Percentiles rank a stretch among this genome's conserved stretches.
Evolutionary conservation across 108 stramenopile species (phyloP).

Genomic region (Skeletonema grethae): DNA sequence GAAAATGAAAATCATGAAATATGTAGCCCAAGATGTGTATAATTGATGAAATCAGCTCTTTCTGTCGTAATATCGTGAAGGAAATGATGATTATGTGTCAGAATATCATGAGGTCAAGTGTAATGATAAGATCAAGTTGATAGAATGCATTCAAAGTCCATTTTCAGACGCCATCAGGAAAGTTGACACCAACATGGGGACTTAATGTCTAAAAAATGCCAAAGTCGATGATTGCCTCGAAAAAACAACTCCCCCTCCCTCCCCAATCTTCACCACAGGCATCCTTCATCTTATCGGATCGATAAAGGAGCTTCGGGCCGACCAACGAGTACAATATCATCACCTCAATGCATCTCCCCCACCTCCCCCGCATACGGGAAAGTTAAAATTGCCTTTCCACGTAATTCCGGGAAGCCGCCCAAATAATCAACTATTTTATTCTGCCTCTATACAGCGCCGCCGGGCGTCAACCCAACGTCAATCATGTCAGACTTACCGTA

Average conservation of each 20-base stretch:
- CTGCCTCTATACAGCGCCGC: background rate
- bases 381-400: background rate
- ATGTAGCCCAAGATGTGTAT: conserved; percentile 1
- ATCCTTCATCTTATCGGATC: background rate
- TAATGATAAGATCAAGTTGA: background rate
- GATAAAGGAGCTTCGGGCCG: background rate
- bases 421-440: background rate
- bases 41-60: background rate
- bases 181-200: background rate
- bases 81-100: background rate
- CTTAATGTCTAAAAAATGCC: background rate
- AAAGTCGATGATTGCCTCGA: background rate
- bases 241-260: background rate
- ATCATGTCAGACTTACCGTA: background rate
- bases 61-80: background rate
- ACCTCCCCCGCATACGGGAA: background rate
- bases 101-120: background rate
- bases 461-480: background rate
- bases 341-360: background rate
- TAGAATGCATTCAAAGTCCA: background rate
- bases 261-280: background rate
- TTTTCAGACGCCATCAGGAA: background rate
- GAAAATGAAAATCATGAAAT: conserved; percentile 7
- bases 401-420: background rate
- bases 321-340: background rate